Conservation (phyloP, 2,329 filamentous ascomycete species). For the Aphanocladium album region DNA sequence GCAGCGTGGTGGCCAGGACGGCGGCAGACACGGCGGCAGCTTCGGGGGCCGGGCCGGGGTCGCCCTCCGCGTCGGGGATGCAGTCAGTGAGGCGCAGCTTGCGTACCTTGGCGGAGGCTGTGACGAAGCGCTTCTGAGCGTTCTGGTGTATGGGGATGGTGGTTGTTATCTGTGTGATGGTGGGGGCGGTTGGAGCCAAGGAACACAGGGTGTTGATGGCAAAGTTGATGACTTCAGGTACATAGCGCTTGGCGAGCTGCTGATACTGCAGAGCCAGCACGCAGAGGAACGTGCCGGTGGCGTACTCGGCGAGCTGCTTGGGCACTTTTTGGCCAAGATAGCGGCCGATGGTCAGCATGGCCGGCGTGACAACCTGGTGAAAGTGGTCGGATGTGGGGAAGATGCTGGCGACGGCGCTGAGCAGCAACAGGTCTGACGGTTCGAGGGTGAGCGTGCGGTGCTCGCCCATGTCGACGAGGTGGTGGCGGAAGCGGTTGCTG, state of each 20-base stretch:
- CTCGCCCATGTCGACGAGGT: conserved; percentile 54
- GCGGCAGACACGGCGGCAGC: conserved; percentile 44
- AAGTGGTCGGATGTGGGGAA: conserved; percentile 98
- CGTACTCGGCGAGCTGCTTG: conserved; percentile 58
- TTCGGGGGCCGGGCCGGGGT: conserved; percentile 23
- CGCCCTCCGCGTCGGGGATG: conserved; percentile 31
- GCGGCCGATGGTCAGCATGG: conserved; percentile 75
- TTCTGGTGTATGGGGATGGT: conserved; percentile 58
- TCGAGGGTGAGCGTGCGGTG: conserved; percentile 47
- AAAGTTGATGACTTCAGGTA: conserved; percentile 85
- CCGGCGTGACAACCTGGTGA: conserved; percentile 88
- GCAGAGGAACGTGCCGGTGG: conserved; percentile 71
- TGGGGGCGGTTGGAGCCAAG: conserved; percentile 53
- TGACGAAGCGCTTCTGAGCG: conserved; percentile 41
- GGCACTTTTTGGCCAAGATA: conserved; percentile 77
- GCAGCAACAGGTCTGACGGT: conserved; percentile 70
- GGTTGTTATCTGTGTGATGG: conserved; percentile 49
- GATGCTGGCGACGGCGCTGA: conserved; percentile 77
- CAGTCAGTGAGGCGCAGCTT: conserved; percentile 59
- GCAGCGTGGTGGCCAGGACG: conserved; percentile 57
- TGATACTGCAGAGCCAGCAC: conserved; percentile 81
- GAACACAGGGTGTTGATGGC: conserved; percentile 66
- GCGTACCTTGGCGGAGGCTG: conserved; percentile 36
- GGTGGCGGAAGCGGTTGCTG: conserved; percentile 69
- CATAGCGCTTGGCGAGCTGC: conserved; percentile 73